Conservation (phyloP, 2,329 filamentous ascomycete genomes). For the Leptographium procerum region DNA sequence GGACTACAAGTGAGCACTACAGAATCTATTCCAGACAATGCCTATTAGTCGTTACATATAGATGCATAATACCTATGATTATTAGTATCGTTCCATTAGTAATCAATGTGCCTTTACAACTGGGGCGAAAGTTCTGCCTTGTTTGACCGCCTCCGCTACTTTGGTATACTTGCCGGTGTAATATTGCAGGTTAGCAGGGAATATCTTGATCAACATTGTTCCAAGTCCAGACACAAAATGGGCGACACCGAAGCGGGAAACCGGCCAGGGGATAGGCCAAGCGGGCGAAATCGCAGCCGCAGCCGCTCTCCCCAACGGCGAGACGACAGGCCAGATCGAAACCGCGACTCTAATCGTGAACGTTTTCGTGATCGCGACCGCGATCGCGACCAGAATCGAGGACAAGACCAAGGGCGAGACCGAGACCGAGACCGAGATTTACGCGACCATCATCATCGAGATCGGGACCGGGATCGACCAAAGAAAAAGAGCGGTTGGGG, state of each 20-base stretch:
- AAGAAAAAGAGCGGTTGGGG: conserved; percentile 25
- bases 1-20: background rate
- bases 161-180: background rate
- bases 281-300: background rate
- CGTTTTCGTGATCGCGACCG: background rate
- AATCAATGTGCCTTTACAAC: too few relatives aligned
- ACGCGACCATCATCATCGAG: too few relatives aligned
- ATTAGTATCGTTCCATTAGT: background rate
- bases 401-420: background rate
- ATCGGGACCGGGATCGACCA: conserved; percentile 5
- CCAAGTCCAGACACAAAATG: background rate
- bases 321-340: background rate
- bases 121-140: too few relatives aligned
- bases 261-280: background rate
- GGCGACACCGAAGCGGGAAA: background rate
- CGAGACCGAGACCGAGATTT: background rate
- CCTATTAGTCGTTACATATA: background rate
- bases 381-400: background rate
- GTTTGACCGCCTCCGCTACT: too few relatives aligned
- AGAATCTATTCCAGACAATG: background rate
- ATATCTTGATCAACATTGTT: background rate
- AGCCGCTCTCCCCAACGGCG: conserved; percentile 4
- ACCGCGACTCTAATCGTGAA: background rate
- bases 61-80: background rate
- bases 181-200: background rate